Evolutionary conservation across 208 protist species (phyloP).

Genomic region (Leishmania aethiopica): DNA sequence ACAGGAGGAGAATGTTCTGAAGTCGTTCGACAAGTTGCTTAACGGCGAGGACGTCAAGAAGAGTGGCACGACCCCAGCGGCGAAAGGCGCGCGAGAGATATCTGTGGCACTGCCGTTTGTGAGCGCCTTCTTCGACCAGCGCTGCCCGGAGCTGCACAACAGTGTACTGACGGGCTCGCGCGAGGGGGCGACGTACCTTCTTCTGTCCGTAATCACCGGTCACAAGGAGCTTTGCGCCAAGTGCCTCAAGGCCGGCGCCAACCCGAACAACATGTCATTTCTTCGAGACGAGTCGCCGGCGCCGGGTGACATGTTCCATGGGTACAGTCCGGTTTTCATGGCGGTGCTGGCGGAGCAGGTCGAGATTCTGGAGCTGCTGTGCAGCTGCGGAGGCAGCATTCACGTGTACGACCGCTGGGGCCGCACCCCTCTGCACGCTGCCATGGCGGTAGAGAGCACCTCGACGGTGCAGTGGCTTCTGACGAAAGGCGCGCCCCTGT

Average conservation of each 20-base stretch:
- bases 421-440: slow-evolving; percentile 83
- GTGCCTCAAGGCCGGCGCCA: slow-evolving; percentile 80
- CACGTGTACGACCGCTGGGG: slow-evolving; percentile 91
- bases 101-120: slow-evolving; percentile 75
- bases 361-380: slow-evolving; percentile 69
- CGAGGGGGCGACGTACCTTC: slow-evolving; percentile 75
- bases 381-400: slow-evolving; percentile 67
- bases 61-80: slow-evolving; percentile 11
- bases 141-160: slow-evolving; percentile 61
- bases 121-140: slow-evolving; percentile 72
- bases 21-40: slow-evolving; percentile 66
- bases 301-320: slow-evolving; percentile 84
- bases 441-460: slow-evolving; percentile 66
- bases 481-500: slow-evolving; percentile 71
- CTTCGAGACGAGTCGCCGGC: slow-evolving; percentile 61
- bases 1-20: slow-evolving; percentile 66
- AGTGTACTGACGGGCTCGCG: slow-evolving; percentile 35
- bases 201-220: slow-evolving; percentile 80
- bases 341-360: slow-evolving; percentile 77
- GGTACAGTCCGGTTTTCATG: slow-evolving; percentile 89
- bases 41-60: slow-evolving; percentile 31
- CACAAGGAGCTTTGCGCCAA: slow-evolving; percentile 61
- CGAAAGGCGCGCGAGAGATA: slow-evolving; percentile 49
- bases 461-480: slow-evolving; percentile 82
- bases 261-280: slow-evolving; percentile 88